Evolutionary conservation across 2,329 filamentous ascomycete genomes (phyloP), one percentile per base, ranked within the genome.

Genomic region (Emmonsia crescens): DNA sequence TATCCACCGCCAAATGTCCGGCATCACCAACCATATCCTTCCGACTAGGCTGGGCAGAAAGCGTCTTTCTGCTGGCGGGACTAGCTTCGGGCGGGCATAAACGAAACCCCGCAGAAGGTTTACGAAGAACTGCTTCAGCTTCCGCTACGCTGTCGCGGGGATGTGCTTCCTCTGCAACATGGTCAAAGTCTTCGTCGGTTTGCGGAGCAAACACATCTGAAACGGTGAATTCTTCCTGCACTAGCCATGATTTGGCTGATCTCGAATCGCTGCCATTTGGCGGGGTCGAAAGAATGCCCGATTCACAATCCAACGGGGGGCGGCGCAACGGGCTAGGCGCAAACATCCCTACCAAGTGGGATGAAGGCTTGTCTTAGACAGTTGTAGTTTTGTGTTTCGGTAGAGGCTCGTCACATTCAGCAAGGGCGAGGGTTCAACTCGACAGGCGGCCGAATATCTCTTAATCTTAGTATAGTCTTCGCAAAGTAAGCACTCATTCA

Each of bases 181-280:
- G 33, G 21, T 33, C 31, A 29, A 48, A 54, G 24, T 62, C 55
- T 29, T 64, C 60, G 21, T 51, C 31, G n/a, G 60, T 61, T 58
- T 66, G 64, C 16, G 64, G 65, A 46, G 57, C 59, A 57, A 67
- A 67, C n/a, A 67, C 65, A 52, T 66, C 65, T 12, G 64, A 60
- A 14, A 67, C 65, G 29, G 59, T 60, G 51, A 67, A 60, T 59
- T 67, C 63, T 48, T 67, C 65, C 56, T 63, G 61, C 19, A 61
- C 42, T 40, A 60, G 29, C 64, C 63, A 64, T 58, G 54, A 56
- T 33, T 55, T 59, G 14, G 57, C 54, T 54, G 56, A 40, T 51
- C 38, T 63, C 3, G 51, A 51, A 52, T 52, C 56, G 38, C 16
- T 60, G 24, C 19, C 57, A 42, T 62, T 42, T 56, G 31, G 40